phyloP scores from a whole-genome alignment of 78 protist genomes.

The Polysphondylium violaceum region DNA sequence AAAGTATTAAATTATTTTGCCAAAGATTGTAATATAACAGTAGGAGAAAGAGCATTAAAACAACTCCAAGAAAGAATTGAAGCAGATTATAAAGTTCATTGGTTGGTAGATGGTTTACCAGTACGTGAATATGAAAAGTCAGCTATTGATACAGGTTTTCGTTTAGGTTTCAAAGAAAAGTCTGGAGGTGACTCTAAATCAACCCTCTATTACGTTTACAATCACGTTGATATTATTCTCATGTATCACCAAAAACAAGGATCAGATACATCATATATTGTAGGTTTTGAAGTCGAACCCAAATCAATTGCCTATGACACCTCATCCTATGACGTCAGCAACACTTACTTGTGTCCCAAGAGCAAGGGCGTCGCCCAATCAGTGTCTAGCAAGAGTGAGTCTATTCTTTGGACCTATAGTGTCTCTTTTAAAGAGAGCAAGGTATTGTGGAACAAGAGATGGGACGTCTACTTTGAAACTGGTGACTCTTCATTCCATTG shows the following conservation, averaged over 20 bases:
- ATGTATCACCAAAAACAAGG: slow-evolving; percentile 48
- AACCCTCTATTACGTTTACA: slow-evolving; percentile 36
- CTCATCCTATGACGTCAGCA: no score
- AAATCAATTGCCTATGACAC: slow-evolving; percentile 27
- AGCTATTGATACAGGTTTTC: slow-evolving; percentile 53
- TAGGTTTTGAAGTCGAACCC: slow-evolving; percentile 88
- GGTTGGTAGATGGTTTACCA: slow-evolving; percentile 79
- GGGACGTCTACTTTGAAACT: slow-evolving; percentile 95
- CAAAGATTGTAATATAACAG: slow-evolving; percentile 1
- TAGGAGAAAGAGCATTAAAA: background rate
- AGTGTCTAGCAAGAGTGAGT: no score
- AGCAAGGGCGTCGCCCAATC: slow-evolving; percentile 6
- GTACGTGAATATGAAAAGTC: slow-evolving; percentile 1
- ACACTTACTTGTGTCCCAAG: no score
- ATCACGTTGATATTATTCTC: slow-evolving; percentile 85
- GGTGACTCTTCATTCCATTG: slow-evolving; percentile 92
- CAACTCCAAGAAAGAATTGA: slow-evolving; percentile 17
- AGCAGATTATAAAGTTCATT: slow-evolving; percentile 13
- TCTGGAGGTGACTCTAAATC: background rate
- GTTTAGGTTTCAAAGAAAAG: slow-evolving; percentile 9
- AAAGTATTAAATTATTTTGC: background rate
- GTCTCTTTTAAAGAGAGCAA: slow-evolving; percentile 84
- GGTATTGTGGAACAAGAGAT: slow-evolving; percentile 95
- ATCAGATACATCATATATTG: slow-evolving; percentile 69
- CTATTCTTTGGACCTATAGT: slow-evolving; percentile 86